A percentile compares a stretch with the other conserved stretches of the same genome.
Evolutionary conservation across 345 rosid species (phyloP).

Genomic region (Garcia nutans): DNA sequence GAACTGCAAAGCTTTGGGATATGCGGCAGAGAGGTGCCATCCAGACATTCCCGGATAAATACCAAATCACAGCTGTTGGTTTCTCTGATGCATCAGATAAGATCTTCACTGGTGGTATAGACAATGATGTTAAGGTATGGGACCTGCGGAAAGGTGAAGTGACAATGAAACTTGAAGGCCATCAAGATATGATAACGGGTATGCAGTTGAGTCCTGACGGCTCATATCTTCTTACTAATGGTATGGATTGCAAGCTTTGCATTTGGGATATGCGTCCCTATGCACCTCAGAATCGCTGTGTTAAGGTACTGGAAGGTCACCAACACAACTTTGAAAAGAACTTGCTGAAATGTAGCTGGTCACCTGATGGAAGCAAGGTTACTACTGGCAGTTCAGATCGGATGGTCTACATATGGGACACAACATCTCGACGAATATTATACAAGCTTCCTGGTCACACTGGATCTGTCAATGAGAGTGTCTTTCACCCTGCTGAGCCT

Average conservation of each 20-base stretch:
- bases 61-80: conserved; percentile 90
- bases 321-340: conserved; percentile 98
- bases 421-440: conserved; percentile 77
- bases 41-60: conserved; percentile 93
- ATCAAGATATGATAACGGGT: conserved; percentile 89
- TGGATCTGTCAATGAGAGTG: conserved; percentile 85
- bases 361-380: conserved; percentile 95
- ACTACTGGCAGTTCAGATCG: conserved; percentile 94
- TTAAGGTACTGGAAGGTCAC: conserved; percentile 86
- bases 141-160: conserved; percentile 90
- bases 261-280: conserved; percentile 99
- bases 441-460: conserved; percentile 96
- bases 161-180: conserved; percentile 88
- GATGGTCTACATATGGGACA: conserved; percentile 97
- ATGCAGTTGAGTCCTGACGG: conserved; percentile 97
- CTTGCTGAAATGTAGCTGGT: conserved; percentile 83
- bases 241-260: conserved; percentile 91
- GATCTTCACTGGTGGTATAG: conserved; percentile 89
- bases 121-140: conserved; percentile 87
- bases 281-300: conserved; percentile 95
- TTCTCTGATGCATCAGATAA: conserved; percentile 96
- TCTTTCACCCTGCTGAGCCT: conserved; percentile 84
- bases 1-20: conserved; percentile 98
- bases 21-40: conserved; percentile 99
- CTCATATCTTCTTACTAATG: conserved; percentile 90